A percentile compares a stretch with the other conserved stretches of the same genome.
Conservation (phyloP, 345 rosid species). For the Euphorbia pulcherrima region DNA sequence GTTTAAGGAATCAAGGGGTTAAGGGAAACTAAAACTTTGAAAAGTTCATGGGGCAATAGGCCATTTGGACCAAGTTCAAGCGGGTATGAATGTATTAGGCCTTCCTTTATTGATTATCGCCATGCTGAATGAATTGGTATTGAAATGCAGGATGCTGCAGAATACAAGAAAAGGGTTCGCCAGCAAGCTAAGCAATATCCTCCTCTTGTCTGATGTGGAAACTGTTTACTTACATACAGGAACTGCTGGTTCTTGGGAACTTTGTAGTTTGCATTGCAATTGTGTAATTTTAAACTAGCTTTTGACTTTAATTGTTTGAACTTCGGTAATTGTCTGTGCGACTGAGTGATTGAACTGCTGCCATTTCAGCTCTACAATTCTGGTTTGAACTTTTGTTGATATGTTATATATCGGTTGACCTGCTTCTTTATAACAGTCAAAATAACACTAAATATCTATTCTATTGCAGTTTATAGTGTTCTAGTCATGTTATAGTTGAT, state of each 20-base stretch:
- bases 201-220: conserved; percentile 39
- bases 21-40: too few species aligned
- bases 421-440: conserved; percentile 11
- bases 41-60: too few species aligned
- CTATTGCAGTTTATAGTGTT: not conserved
- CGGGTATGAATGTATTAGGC: too few species aligned
- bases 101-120: too few species aligned
- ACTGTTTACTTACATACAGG: conserved; percentile 1
- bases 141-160: conserved; percentile 61
- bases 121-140: not conserved
- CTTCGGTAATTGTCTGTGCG: conserved; percentile 20
- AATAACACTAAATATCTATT: conserved; percentile 4
- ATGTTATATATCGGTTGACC: conserved; percentile 16
- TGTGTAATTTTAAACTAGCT: conserved; percentile 32
- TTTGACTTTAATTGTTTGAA: conserved; percentile 17
- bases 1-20: too few species aligned
- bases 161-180: conserved; percentile 85
- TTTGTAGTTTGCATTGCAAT: not conserved
- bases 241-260: conserved; percentile 21
- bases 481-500: not conserved
- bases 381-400: conserved; percentile 11
- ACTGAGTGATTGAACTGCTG: conserved; percentile 20
- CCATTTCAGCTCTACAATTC: conserved; percentile 1
- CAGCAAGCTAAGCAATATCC: conserved; percentile 92
- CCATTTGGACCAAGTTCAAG: too few species aligned